Conservation (phyloP, 1,284 basidiomycete genomes). For the Athelia psychrophila region DNA sequence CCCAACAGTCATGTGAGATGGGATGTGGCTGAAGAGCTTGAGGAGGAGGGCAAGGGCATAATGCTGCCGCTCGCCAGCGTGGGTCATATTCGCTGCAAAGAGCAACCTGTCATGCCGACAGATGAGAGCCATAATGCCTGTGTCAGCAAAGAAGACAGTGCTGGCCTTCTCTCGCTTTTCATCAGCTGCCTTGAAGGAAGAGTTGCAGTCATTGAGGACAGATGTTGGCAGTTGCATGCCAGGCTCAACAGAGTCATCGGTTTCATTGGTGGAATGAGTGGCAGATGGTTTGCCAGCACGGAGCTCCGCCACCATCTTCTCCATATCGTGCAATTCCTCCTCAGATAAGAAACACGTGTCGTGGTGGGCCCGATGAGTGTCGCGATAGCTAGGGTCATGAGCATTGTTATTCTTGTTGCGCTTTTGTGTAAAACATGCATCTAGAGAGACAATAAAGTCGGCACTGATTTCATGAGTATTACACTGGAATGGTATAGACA, state of each 20-base stretch:
- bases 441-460: constrained; percentile 8
- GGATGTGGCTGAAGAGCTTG: constrained; percentile 15
- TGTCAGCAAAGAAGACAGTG: constrained; percentile 15
- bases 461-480: not conserved
- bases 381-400: not conserved
- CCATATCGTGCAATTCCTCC: constrained; percentile 4
- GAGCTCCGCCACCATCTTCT: not conserved
- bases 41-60: constrained; percentile 15
- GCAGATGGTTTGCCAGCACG: not conserved
- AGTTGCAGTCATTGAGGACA: constrained; percentile 14
- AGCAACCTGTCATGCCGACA: constrained; percentile 21
- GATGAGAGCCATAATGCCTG: constrained; percentile 20
- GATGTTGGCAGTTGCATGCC: constrained; percentile 7
- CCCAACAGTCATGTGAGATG: constrained; percentile 10
- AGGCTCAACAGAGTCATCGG: constrained; percentile 1
- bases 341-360: constrained; percentile 9
- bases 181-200: constrained; percentile 18
- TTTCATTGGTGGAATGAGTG: not conserved
- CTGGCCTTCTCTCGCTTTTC: constrained; percentile 15
- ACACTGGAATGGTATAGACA: not conserved
- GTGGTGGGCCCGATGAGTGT: constrained; percentile 3
- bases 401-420: not conserved
- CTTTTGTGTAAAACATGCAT: constrained; percentile 15
- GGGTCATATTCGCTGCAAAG: constrained; percentile 17
- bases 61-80: constrained; percentile 19